These are phyloP conservation scores for Podospora fimiseda DNA, from an alignment of 495 filamentous ascomycete species.

Conservation along the genomic window DNA sequence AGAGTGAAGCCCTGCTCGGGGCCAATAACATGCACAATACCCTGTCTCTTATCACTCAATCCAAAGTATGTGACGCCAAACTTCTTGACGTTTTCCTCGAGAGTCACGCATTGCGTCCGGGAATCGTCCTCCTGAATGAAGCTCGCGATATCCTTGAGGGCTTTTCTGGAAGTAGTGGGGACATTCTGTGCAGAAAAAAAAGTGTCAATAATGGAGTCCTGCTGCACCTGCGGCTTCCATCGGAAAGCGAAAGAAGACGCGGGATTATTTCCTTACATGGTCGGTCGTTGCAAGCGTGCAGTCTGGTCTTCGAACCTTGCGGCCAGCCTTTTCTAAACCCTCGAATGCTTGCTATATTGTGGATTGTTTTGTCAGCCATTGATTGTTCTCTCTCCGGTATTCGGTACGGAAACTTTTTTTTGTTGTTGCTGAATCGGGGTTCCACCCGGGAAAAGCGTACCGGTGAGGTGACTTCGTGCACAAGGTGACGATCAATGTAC, in stretches of 20 bases:
- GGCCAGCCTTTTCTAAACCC: constrained; percentile 77
- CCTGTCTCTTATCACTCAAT: constrained; percentile 91
- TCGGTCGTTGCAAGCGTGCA: constrained; percentile 96
- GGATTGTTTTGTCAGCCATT: neutral
- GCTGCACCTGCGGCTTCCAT: too few species aligned
- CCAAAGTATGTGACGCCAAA: constrained; percentile 98
- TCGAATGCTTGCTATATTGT: constrained; percentile 97
- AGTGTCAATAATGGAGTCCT: neutral
- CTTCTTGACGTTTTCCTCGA: constrained; percentile 95
- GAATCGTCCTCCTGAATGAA: constrained; percentile 96
- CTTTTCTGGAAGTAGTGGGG: constrained; percentile 80
- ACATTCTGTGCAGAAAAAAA: constrained; percentile 59
- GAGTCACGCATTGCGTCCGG: constrained; percentile 83
- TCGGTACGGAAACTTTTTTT: neutral
- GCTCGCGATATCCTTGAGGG: constrained; percentile 74
- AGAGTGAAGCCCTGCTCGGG: constrained; percentile 99
- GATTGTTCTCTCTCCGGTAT: neutral
- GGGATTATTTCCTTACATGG: constrained; percentile 77
- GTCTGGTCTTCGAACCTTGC: constrained; percentile 85
- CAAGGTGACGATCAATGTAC: constrained; percentile 93
- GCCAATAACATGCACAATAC: constrained; percentile 98
- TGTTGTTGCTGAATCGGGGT: neutral
- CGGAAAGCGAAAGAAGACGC: too few species aligned
- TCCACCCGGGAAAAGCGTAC: constrained; percentile 33
- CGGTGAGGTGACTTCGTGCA: constrained; percentile 97